A percentile compares a stretch with the other conserved stretches of the same genome.
Conservation (phyloP, 345 rosid genomes). For the Corchorus olitorius region DNA sequence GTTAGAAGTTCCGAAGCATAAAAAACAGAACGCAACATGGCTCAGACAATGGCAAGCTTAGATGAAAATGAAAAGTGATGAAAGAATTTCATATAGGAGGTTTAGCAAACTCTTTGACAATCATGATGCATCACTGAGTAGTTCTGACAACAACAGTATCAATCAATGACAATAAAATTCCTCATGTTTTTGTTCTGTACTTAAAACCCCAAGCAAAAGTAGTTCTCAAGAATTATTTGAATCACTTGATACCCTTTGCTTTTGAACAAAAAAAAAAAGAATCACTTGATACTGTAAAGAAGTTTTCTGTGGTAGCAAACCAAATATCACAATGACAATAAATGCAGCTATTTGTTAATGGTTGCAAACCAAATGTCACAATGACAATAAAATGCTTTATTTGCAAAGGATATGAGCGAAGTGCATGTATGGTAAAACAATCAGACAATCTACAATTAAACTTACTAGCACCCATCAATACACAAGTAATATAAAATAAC, state of each 20-base stretch:
- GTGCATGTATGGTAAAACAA: neutral
- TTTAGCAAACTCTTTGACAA: neutral
- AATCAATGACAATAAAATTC: no score
- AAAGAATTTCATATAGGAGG: neutral
- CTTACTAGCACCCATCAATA: neutral
- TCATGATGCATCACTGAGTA: neutral
- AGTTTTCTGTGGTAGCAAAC: no score
- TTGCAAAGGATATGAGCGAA: neutral
- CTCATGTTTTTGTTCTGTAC: no score
- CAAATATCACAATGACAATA: no score
- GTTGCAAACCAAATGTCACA: neutral
- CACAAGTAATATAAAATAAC: neutral
- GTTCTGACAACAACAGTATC: no score
- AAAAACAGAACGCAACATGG: neutral
- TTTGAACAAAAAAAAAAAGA: no score
- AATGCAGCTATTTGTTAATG: no score
- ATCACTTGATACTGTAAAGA: no score
- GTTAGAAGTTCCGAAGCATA: constrained; percentile 6
- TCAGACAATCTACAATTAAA: constrained; percentile 16
- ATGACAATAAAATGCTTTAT: neutral
- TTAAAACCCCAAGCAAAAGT: no score
- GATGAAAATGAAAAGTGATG: neutral
- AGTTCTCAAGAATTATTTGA: no score
- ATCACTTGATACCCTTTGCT: no score
- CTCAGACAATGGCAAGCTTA: neutral